phyloP scores from a whole-genome alignment of 2,329 filamentous ascomycete species.

The Epichloe festucae region DNA sequence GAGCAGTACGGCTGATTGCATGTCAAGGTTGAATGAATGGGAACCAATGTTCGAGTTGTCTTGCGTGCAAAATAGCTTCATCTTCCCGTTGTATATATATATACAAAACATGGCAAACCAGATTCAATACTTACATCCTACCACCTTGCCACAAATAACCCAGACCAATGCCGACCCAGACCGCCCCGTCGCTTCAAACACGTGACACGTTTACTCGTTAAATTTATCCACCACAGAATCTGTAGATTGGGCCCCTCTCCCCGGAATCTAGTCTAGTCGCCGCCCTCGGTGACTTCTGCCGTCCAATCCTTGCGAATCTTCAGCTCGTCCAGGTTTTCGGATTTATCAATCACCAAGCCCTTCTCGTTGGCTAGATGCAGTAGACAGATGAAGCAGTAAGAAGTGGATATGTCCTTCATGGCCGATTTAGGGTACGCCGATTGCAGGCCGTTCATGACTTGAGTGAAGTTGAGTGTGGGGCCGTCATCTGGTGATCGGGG shows the following conservation, averaged over 20 bases:
- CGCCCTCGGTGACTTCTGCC: slow-evolving; percentile 39
- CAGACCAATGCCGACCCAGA: no score
- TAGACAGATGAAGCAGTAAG: slow-evolving; percentile 82
- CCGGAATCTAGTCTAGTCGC: slow-evolving; percentile 12
- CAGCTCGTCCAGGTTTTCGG: slow-evolving; percentile 43
- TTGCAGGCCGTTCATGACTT: slow-evolving; percentile 82
- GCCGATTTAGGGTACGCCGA: slow-evolving; percentile 71
- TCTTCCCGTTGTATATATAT: no score
- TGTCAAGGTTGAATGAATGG: no score
- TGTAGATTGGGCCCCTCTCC: background rate
- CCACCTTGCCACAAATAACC: no score
- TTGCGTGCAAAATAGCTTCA: no score
- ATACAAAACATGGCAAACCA: no score
- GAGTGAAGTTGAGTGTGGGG: slow-evolving; percentile 65
- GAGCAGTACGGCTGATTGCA: no score
- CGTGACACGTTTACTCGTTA: background rate
- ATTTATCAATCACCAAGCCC: slow-evolving; percentile 63
- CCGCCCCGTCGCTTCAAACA: background rate
- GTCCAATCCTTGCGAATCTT: slow-evolving; percentile 50
- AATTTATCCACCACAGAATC: no score
- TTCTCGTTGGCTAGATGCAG: slow-evolving; percentile 89
- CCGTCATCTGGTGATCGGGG: slow-evolving; percentile 26
- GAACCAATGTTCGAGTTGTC: no score
- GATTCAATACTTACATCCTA: no score
- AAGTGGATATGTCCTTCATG: slow-evolving; percentile 92